These are phyloP conservation scores for Hanseniaspora vineae DNA, from an alignment of 805 yeast genomes.

Conservation along the genomic window DNA sequence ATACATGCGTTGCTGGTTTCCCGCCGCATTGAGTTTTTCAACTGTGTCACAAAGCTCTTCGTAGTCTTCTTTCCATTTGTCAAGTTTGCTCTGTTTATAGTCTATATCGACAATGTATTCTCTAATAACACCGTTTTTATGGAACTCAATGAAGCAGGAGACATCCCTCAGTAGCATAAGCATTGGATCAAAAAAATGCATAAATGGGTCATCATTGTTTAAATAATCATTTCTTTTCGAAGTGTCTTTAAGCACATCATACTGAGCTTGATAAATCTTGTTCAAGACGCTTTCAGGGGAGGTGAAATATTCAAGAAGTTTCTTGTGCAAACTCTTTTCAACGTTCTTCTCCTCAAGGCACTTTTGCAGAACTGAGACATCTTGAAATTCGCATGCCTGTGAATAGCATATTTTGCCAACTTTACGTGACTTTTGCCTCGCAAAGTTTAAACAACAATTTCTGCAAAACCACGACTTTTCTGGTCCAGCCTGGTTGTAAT, in stretches of 20 bases:
- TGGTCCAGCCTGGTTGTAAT: background rate
- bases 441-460: conserved; percentile 18
- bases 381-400: conserved; percentile 9
- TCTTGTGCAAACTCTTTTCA: conserved; percentile 9
- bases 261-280: conserved; percentile 15
- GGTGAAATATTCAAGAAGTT: conserved; percentile 13
- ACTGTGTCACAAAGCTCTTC: background rate
- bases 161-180: conserved; percentile 29
- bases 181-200: conserved; percentile 12
- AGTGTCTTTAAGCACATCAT: background rate
- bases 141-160: conserved; percentile 18
- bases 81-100: conserved; percentile 27
- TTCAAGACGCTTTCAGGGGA: conserved; percentile 12
- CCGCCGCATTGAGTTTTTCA: too few relatives aligned
- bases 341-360: conserved; percentile 4
- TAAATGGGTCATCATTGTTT: conserved; percentile 6
- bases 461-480: conserved; percentile 11
- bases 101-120: conserved; percentile 38
- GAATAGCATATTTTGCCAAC: conserved; percentile 11
- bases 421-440: conserved; percentile 9
- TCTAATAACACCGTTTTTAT: conserved; percentile 1
- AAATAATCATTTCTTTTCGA: background rate
- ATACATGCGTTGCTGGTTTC: background rate
- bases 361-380: conserved; percentile 7
- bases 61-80: background rate